Evolutionary conservation across 2,329 filamentous ascomycete species (phyloP), one percentile per base, ranked within the genome.

Genomic region (Teratosphaeria pseudoeucalypti): DNA sequence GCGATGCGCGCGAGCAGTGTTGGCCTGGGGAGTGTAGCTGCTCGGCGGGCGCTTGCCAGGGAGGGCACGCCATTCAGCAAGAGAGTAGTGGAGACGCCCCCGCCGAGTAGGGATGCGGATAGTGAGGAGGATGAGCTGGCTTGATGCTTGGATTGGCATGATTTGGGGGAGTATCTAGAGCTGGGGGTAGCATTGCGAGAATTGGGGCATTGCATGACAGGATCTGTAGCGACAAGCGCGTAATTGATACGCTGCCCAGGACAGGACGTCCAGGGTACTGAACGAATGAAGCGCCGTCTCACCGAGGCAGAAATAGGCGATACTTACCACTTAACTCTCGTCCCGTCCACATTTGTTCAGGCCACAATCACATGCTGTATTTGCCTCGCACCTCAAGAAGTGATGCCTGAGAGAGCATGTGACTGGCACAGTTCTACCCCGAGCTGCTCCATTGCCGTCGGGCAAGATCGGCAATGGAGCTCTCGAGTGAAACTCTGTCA

Each of bases 71-170:
- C 53, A n/a, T 32, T 47, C 37, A 37, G 39, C 6, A 58, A 54
- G 37, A 39, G 11, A 12, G 34, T 43, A 23, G 52, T 52, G 49
- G 58, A 57, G 10, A 54, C 58, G 47, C 37, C 53, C 5, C 49
- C 56, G 37, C 55, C 54, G n/a, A 49, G 39, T 32, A 32, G 52
- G 58, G 56, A 47, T 29, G 56, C 39, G 26, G 54, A 32, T 56
- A 60, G 49, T 34, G 60, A 57, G 27, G 61, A 63, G 49, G 61
- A 63, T 53, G 61, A 63, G 53, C 57, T 63, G 55, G 61, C 61
- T 55, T 57, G 11, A 34, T 58, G 34, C 32, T 58, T 12, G 43
- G n/a, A 49, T 10, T 19, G 43, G 19, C n/a, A 10, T 49, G 43
- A 16, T 53, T 23, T 49, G n/a, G 9, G 43, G n/a, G 19, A 49